Conservation (phyloP, 208 protist genomes). For the Acanthamoeba castellanii region DNA sequence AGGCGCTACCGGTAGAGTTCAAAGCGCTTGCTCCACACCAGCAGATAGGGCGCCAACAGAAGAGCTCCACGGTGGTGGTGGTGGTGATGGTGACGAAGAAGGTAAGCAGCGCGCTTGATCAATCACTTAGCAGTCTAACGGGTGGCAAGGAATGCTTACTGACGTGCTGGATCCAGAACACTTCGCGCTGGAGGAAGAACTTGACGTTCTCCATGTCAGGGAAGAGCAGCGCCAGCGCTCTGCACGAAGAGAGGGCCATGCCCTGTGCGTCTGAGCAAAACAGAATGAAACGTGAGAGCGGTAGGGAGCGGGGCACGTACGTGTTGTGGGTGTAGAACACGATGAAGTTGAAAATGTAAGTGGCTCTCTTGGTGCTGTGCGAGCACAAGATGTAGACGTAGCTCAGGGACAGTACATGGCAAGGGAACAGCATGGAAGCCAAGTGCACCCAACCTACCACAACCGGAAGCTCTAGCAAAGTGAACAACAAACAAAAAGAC, state of each 20-base stretch:
- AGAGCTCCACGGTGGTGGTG: not conserved
- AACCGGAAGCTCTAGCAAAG: too few relatives aligned
- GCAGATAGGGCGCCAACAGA: not conserved
- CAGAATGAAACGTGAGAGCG: not conserved
- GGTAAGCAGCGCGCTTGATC: not conserved
- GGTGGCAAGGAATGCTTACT: not conserved
- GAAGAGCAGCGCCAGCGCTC: conserved; percentile 30
- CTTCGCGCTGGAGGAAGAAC: conserved; percentile 49
- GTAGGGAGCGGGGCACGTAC: not conserved
- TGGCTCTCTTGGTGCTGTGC: conserved; percentile 3
- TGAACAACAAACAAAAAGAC: not conserved
- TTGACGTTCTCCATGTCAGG: conserved; percentile 50
- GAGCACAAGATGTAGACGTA: conserved; percentile 28
- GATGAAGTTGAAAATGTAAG: conserved; percentile 27
- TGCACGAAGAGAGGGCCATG: not conserved
- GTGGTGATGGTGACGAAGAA: not conserved
- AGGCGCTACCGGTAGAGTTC: conserved; percentile 2
- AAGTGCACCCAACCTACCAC: not conserved
- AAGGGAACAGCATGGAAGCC: conserved; percentile 13
- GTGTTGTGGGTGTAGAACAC: conserved; percentile 49
- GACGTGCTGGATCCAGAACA: conserved; percentile 19
- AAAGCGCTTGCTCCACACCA: conserved; percentile 11
- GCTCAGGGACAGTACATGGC: conserved; percentile 3
- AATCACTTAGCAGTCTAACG: not conserved
- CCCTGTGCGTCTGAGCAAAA: not conserved